phyloP scores from a whole-genome alignment of 75 land plant genomes.

The Picea glauca region DNA sequence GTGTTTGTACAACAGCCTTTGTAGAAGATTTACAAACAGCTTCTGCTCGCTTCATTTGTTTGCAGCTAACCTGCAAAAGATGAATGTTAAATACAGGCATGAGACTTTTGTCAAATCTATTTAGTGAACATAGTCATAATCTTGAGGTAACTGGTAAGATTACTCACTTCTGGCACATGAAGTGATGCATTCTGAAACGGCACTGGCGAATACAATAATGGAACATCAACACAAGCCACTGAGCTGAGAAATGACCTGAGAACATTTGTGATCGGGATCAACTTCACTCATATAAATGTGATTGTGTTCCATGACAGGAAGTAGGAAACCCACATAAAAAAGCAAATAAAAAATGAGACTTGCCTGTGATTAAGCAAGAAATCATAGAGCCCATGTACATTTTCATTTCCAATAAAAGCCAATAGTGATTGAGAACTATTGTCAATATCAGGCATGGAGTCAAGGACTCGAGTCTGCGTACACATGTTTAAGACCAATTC shows the following conservation, averaged over 20 bases:
- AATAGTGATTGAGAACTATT: constrained; percentile 73
- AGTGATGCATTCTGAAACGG: constrained; percentile 78
- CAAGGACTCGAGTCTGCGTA: constrained; percentile 57
- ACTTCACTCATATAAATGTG: background rate
- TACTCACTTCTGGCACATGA: constrained; percentile 56
- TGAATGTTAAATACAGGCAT: background rate
- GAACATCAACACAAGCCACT: constrained; percentile 67
- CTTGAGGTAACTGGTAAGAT: background rate
- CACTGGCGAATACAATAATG: constrained; percentile 73
- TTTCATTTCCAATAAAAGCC: constrained; percentile 55
- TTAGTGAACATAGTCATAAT: background rate
- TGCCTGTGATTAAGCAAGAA: constrained; percentile 90
- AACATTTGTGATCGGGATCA: background rate
- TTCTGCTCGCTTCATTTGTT: constrained; percentile 56
- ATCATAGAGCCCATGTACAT: constrained; percentile 84
- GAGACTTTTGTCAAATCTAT: background rate
- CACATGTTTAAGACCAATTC: background rate
- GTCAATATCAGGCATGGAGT: constrained; percentile 57
- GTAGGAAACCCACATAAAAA: background rate
- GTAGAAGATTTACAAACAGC: constrained; percentile 12
- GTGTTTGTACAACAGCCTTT: constrained; percentile 3
- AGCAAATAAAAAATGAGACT: background rate
- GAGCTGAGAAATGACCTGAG: constrained; percentile 58
- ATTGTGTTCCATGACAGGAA: background rate
- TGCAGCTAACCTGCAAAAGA: constrained; percentile 63